A percentile compares a stretch with the other conserved stretches of the same genome.
Evolutionary conservation across 805 yeast genomes (phyloP).

Genomic region (Lipomyces sp.): DNA sequence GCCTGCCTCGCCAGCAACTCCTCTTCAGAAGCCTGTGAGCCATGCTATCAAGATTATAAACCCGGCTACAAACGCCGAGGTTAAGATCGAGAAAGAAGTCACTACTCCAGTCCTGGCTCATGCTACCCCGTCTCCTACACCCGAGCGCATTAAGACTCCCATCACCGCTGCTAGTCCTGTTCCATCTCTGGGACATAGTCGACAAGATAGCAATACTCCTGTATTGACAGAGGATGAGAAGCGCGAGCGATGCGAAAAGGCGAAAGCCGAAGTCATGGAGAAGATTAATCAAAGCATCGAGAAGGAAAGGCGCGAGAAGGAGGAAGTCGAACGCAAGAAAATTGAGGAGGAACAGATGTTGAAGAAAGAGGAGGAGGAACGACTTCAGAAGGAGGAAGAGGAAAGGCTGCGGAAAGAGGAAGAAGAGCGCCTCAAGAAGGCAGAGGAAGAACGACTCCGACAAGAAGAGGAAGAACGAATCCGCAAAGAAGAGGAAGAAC

Average conservation of each 20-base stretch:
- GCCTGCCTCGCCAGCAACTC: conserved; percentile 7
- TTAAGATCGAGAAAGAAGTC: conserved; percentile 25
- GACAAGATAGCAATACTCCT: conserved; percentile 29
- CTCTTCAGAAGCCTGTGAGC: conserved; percentile 27
- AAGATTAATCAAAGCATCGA: conserved; percentile 22
- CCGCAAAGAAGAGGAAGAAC: conserved; percentile 22
- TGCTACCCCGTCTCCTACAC: conserved; percentile 9
- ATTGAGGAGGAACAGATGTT: conserved; percentile 19
- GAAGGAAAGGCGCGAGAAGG: conserved; percentile 17
- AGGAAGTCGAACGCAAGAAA: conserved; percentile 27
- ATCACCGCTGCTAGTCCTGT: conserved; percentile 17
- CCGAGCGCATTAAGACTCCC: conserved; percentile 24
- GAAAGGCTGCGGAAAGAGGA: conserved; percentile 17
- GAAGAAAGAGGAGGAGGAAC: conserved; percentile 24
- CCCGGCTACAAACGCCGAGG: conserved; percentile 36
- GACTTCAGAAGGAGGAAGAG: conserved; percentile 21
- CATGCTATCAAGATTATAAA: conserved; percentile 38
- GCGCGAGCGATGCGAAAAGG: conserved; percentile 33
- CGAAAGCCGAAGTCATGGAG: conserved; percentile 29
- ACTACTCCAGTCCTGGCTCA: conserved; percentile 17
- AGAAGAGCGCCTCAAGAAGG: conserved; percentile 20
- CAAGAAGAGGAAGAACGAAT: conserved; percentile 23
- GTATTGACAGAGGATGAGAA: conserved; percentile 36
- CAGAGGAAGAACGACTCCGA: conserved; percentile 24
- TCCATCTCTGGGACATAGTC: conserved; percentile 21